Evolutionary conservation across 208 protist genomes (phyloP).

Genomic region (Trypanosoma mega): DNA sequence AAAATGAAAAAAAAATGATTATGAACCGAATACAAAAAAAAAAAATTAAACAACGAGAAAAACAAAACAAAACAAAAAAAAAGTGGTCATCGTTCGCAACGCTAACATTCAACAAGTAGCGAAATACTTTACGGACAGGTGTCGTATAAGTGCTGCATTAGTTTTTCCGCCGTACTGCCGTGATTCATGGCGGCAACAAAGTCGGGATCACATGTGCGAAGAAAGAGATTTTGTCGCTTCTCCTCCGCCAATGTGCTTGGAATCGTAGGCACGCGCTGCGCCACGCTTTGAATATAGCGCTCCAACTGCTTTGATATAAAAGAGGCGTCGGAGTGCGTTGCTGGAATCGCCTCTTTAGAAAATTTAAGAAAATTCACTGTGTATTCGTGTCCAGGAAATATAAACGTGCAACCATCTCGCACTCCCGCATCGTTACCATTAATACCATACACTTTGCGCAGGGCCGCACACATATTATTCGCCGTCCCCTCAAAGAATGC

Average conservation of each 20-base stretch:
- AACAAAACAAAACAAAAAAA: conserved; percentile 9
- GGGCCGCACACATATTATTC: conserved; percentile 69
- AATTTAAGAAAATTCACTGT: conserved; percentile 82
- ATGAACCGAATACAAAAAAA: not conserved
- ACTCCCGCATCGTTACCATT: conserved; percentile 30
- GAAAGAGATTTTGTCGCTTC: conserved; percentile 84
- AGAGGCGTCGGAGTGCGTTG: conserved; percentile 22
- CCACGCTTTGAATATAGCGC: conserved; percentile 47
- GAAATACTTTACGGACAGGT: conserved; percentile 62
- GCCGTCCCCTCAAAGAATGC: conserved; percentile 93
- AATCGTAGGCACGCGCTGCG: conserved; percentile 50
- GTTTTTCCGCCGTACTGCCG: conserved; percentile 33
- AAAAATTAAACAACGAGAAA: not conserved
- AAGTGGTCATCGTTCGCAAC: not conserved
- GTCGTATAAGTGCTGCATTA: conserved; percentile 83
- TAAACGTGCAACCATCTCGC: conserved; percentile 50
- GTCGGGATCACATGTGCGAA: conserved; percentile 62
- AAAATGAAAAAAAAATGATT: conserved; percentile 4
- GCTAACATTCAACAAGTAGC: too few relatives aligned
- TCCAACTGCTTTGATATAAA: conserved; percentile 53
- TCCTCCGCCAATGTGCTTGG: conserved; percentile 83
- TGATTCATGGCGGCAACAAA: conserved; percentile 52
- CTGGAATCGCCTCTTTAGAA: conserved; percentile 27
- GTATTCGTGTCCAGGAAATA: conserved; percentile 92
- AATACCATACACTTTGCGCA: conserved; percentile 61